Percentiles rank a stretch among this genome's conserved stretches.
phyloP scores from a whole-genome alignment of 1,139 yeast species.

The Saccharomyces pastorianus region DNA sequence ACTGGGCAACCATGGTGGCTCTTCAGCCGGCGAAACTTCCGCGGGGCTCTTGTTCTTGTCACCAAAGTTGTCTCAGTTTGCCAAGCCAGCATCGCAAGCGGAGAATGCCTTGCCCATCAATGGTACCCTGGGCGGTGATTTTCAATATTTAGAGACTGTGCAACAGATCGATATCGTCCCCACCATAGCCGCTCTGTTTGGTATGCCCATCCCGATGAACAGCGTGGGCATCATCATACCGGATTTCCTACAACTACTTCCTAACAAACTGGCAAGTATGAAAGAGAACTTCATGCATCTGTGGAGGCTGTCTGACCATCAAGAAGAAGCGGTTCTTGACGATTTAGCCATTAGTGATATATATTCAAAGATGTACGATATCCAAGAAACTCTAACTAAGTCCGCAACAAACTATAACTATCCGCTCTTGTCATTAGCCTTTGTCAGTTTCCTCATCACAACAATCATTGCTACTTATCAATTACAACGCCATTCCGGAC shows the following conservation, averaged over 20 bases:
- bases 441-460: slow-evolving; percentile 33
- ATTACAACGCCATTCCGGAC: background rate
- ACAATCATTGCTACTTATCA: slow-evolving; percentile 20
- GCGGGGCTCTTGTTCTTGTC: slow-evolving; percentile 72
- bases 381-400: slow-evolving; percentile 52
- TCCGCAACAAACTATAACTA: slow-evolving; percentile 72
- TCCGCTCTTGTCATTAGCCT: slow-evolving; percentile 42
- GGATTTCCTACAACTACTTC: slow-evolving; percentile 49
- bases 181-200: slow-evolving; percentile 62
- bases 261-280: slow-evolving; percentile 36
- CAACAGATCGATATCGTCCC: slow-evolving; percentile 89
- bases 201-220: slow-evolving; percentile 79
- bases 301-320: slow-evolving; percentile 22
- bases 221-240: slow-evolving; percentile 67
- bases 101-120: slow-evolving; percentile 39
- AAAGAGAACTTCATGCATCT: slow-evolving; percentile 60
- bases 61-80: slow-evolving; percentile 40
- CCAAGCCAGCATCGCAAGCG: slow-evolving; percentile 14
- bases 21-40: slow-evolving; percentile 84
- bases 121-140: slow-evolving; percentile 33
- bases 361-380: slow-evolving; percentile 37
- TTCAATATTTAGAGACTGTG: slow-evolving; percentile 44
- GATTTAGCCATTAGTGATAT: slow-evolving; percentile 24
- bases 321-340: slow-evolving; percentile 14
- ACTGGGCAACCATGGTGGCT: slow-evolving; percentile 90